Conservation (phyloP, 179 eudicot species). For the Vitellaria paradoxa region DNA sequence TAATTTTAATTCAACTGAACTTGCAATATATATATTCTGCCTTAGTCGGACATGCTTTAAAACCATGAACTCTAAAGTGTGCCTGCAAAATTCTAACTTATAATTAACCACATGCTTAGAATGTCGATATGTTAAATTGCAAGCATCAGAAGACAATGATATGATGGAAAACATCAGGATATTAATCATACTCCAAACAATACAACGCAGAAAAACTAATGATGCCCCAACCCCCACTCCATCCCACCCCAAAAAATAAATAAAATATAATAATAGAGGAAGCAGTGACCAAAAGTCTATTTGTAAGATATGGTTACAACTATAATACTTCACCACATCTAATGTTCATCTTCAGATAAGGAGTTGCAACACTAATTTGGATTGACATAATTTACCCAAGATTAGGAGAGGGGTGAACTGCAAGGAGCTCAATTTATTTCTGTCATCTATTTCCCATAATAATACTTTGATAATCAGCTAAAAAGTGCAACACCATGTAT, state of each 20-base stretch:
- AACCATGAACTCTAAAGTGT: no score
- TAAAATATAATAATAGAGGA: neutral
- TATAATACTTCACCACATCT: neutral
- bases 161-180: neutral
- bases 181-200: neutral
- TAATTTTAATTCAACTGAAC: no score
- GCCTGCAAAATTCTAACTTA: no score
- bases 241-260: no score
- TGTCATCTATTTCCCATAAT: neutral
- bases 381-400: neutral
- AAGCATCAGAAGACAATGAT: neutral
- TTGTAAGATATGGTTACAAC: neutral
- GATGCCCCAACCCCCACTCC: no score
- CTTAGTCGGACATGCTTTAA: no score
- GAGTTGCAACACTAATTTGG: neutral
- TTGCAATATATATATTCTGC: no score
- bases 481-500: no score
- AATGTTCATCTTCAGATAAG: neutral
- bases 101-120: no score
- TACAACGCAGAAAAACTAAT: neutral
- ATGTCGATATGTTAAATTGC: neutral
- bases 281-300: neutral
- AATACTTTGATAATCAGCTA: no score
- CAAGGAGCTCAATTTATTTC: neutral
- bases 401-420: neutral